phyloP scores from a whole-genome alignment of 805 yeast genomes.

The Metschnikowia reukaufii region DNA sequence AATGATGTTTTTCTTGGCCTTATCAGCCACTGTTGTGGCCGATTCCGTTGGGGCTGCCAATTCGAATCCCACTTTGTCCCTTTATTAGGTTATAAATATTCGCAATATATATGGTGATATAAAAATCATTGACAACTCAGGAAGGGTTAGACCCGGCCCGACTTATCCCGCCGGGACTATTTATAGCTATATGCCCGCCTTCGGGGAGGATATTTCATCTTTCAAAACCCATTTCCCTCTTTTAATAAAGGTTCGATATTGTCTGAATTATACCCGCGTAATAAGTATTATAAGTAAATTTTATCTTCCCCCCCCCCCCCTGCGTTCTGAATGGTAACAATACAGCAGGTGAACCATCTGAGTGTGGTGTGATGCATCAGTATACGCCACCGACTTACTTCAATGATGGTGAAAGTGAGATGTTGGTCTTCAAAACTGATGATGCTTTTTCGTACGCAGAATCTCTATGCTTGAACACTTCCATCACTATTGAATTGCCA shows the following conservation, averaged over 20 bases:
- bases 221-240: no score
- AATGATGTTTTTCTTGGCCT: not conserved
- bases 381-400: not conserved
- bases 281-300: no score
- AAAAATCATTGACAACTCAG: no score
- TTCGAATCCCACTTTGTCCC: not conserved
- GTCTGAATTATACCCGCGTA: no score
- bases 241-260: no score
- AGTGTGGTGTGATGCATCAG: not conserved
- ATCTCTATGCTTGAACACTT: not conserved
- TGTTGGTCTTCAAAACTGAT: not conserved
- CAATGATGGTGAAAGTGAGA: not conserved
- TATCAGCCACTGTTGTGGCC: not conserved
- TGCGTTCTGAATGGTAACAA: not conserved
- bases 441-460: constrained; percentile 1
- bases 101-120: no score
- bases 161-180: no score
- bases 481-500: not conserved
- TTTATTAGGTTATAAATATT: no score
- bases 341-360: not conserved
- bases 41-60: not conserved
- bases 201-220: no score
- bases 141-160: no score
- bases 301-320: no score
- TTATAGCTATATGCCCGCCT: no score